Evolutionary conservation across 2,329 filamentous ascomycete species (phyloP).

Genomic region (Alternaria gaisen): DNA sequence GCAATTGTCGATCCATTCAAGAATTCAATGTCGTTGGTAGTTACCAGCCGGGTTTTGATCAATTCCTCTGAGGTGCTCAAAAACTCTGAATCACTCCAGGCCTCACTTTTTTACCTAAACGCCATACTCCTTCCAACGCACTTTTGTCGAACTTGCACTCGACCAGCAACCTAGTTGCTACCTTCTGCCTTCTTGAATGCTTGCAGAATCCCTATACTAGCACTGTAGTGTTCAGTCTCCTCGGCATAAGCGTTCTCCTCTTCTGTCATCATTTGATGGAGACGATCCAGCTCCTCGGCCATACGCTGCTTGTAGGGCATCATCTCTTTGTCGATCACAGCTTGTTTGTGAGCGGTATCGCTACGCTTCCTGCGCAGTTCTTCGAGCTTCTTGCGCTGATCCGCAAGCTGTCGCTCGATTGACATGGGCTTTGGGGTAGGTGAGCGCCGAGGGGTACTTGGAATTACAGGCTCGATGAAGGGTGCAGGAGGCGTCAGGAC

Average conservation of each 20-base stretch:
- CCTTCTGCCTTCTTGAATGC: constrained; percentile 25
- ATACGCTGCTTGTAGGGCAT: constrained; percentile 28
- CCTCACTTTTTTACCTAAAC: not conserved
- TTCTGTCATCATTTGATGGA: constrained; percentile 28
- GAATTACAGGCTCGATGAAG: not conserved
- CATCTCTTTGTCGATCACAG: constrained; percentile 24
- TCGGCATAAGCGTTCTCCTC: constrained; percentile 25
- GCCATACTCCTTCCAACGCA: not conserved
- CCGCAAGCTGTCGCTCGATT: constrained; percentile 21
- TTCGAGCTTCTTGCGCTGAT: constrained; percentile 30
- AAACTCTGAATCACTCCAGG: constrained; percentile 10
- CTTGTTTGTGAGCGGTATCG: constrained; percentile 27
- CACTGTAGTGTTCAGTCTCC: constrained; percentile 24
- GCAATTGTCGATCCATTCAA: not conserved
- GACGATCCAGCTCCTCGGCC: constrained; percentile 31
- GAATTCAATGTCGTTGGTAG: not conserved
- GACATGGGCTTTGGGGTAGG: constrained; percentile 10
- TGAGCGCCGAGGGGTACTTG: constrained; percentile 5
- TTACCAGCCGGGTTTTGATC: not conserved
- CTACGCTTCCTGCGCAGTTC: constrained; percentile 23
- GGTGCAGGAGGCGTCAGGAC: not conserved
- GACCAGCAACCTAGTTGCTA: not conserved
- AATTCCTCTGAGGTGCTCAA: not conserved
- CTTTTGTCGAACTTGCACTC: not conserved
- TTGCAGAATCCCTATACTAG: constrained; percentile 26